Percentiles rank a stretch among this genome's conserved stretches.
Conservation (phyloP, 2,329 filamentous ascomycete species). For the Aureobasidium sp. region DNA sequence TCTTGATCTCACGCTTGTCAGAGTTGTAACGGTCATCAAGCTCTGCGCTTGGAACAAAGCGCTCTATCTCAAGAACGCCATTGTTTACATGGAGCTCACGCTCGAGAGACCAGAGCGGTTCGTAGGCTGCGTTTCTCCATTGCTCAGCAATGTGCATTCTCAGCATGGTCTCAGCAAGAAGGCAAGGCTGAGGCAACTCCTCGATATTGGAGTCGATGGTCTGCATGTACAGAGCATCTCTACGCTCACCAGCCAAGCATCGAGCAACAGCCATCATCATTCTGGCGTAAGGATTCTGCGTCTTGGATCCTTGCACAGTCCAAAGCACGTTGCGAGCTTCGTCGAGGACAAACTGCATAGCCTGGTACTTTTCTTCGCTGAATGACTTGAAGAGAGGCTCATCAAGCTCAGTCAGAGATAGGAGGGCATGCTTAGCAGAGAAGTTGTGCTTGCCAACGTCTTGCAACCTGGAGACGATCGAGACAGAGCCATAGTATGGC, state of each 20-base stretch:
- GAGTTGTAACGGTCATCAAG: conserved; percentile 1
- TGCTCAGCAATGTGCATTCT: conserved; percentile 2
- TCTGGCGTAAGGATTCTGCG: not conserved
- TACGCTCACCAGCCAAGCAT: not conserved
- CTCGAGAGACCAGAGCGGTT: not conserved
- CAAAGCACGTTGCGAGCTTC: not conserved
- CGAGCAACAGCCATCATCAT: not conserved
- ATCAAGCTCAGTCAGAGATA: not conserved
- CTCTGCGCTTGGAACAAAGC: not conserved
- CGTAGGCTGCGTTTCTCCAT: not conserved
- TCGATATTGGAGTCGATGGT: not conserved
- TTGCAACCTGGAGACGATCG: not conserved
- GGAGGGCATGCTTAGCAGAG: not conserved
- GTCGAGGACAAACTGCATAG: not conserved
- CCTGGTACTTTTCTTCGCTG: not conserved
- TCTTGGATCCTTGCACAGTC: conserved; percentile 1
- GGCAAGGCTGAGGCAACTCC: not conserved
- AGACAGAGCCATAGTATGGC: not conserved
- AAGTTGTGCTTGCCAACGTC: not conserved
- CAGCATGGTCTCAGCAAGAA: not conserved
- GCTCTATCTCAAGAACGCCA: not conserved
- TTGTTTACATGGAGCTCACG: not conserved
- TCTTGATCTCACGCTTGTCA: conserved; percentile 5
- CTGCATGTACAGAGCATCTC: not conserved
- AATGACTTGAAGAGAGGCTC: conserved; percentile 1